Percentiles rank a stretch among this genome's conserved stretches.
Evolutionary conservation across 164 flowering plant genomes (phyloP).

Genomic region (Brasenia schreberi): DNA sequence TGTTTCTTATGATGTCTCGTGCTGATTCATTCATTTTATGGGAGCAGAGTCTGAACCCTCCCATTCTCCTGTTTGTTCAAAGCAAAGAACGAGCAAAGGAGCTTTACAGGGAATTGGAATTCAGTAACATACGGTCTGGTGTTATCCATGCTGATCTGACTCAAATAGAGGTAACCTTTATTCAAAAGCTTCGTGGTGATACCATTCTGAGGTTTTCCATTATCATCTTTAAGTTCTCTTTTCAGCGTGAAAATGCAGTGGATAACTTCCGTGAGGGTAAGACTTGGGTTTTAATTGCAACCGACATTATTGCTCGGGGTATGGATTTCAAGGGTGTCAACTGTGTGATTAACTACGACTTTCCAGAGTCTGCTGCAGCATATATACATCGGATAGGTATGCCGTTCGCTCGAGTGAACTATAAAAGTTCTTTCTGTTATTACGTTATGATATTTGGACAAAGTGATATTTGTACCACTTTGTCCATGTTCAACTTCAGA

Average conservation of each 20-base stretch:
- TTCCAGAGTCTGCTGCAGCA: slow-evolving; percentile 84
- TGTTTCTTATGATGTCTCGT: neutral
- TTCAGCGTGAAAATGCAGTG: slow-evolving; percentile 79
- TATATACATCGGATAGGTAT: slow-evolving; percentile 95
- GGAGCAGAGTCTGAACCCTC: slow-evolving; percentile 79
- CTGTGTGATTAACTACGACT: slow-evolving; percentile 90
- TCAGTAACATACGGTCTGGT: slow-evolving; percentile 56
- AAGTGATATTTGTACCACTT: too few relatives aligned
- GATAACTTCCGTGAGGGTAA: slow-evolving; percentile 88
- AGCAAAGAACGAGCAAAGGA: slow-evolving; percentile 93
- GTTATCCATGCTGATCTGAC: slow-evolving; percentile 80
- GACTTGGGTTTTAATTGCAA: slow-evolving; percentile 95
- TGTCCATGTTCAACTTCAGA: too few relatives aligned
- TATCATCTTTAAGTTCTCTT: neutral
- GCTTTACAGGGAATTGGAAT: slow-evolving; percentile 64
- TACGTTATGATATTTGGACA: too few relatives aligned
- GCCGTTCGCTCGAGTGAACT: neutral
- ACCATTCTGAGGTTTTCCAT: neutral
- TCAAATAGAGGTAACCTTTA: slow-evolving; percentile 45
- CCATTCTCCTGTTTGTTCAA: slow-evolving; percentile 86
- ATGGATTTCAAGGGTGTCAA: slow-evolving; percentile 98
- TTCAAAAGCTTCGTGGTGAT: neutral
- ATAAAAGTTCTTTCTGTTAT: too few relatives aligned
- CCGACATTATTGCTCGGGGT: slow-evolving; percentile 92
- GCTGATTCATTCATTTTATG: neutral